phyloP scores from a whole-genome alignment of 371 early-diverging fungal species.

The Conidiobolus coronatus region DNA sequence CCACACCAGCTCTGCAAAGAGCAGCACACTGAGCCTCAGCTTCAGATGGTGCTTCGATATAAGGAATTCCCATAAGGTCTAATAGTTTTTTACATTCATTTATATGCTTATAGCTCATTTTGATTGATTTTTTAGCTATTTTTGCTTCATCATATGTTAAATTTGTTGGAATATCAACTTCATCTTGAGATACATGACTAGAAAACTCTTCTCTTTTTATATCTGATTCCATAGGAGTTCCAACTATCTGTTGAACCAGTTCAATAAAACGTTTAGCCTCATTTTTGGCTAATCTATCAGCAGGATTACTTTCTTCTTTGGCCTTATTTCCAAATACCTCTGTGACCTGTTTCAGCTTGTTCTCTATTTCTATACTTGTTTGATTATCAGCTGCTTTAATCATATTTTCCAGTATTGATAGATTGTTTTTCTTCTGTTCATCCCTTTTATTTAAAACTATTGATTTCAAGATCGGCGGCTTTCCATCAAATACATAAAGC shows the following conservation, averaged over 20 bases:
- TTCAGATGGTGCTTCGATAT: conserved; percentile 93
- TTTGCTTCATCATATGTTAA: too few relatives aligned
- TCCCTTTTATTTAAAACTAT: conserved; percentile 81
- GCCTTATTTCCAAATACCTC: too few relatives aligned
- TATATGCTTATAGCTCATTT: conserved; percentile 88
- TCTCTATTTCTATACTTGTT: too few relatives aligned
- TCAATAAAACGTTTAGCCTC: too few relatives aligned
- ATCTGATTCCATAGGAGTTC: too few relatives aligned
- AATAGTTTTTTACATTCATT: conserved; percentile 86
- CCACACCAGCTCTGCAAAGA: conserved; percentile 64
- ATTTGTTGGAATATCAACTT: too few relatives aligned
- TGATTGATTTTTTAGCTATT: conserved; percentile 78
- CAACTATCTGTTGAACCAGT: too few relatives aligned
- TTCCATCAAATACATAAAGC: conserved; percentile 99
- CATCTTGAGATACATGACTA: too few relatives aligned
- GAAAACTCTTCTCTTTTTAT: too few relatives aligned
- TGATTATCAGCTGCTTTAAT: conserved; percentile 64
- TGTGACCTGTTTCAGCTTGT: too few relatives aligned
- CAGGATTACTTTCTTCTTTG: too few relatives aligned
- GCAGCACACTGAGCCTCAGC: conserved; percentile 99
- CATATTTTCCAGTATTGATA: conserved; percentile 55
- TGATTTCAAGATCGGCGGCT: conserved; percentile 88
- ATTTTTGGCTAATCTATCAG: too few relatives aligned
- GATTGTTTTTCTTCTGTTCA: conserved; percentile 66
- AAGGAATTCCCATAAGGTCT: conserved; percentile 93